phyloP scores from a whole-genome alignment of 306 rosid genomes.

The Vigna nakashimae region DNA sequence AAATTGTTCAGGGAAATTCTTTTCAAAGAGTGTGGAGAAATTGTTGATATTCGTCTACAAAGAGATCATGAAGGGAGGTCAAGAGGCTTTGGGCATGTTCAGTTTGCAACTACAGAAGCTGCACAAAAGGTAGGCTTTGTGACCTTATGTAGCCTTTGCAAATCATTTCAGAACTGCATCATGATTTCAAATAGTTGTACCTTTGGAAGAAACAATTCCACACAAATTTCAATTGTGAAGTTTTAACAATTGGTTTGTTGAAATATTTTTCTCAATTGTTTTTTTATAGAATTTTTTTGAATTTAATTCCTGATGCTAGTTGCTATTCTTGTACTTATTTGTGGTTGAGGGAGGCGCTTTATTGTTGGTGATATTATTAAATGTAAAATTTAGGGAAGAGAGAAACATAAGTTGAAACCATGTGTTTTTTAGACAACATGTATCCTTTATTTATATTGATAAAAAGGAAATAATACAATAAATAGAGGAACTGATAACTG shows the following conservation, averaged over 20 bases:
- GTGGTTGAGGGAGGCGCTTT: background rate
- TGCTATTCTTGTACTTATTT: slow-evolving; percentile 6
- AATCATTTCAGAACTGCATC: slow-evolving; percentile 16
- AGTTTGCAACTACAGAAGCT: slow-evolving; percentile 68
- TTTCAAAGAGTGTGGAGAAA: slow-evolving; percentile 28
- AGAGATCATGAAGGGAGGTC: slow-evolving; percentile 57
- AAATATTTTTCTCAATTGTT: background rate
- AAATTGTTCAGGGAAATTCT: slow-evolving; percentile 59
- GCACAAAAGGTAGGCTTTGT: slow-evolving; percentile 64
- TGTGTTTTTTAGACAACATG: no score
- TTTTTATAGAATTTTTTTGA: background rate
- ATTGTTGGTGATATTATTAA: background rate
- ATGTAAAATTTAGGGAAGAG: no score
- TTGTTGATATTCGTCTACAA: slow-evolving; percentile 68
- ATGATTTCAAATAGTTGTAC: background rate
- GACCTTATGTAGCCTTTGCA: slow-evolving; percentile 20
- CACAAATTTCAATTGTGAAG: background rate
- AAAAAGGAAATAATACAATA: no score
- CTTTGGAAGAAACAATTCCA: background rate
- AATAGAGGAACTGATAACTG: no score
- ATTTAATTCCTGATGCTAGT: background rate
- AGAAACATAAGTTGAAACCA: no score
- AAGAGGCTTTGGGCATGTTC: slow-evolving; percentile 81
- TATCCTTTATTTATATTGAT: no score
- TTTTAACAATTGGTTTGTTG: background rate